Base-by-base conservation (phyloP, 2,329 filamentous ascomycete genomes). In the Claviceps pusilla region DNA sequence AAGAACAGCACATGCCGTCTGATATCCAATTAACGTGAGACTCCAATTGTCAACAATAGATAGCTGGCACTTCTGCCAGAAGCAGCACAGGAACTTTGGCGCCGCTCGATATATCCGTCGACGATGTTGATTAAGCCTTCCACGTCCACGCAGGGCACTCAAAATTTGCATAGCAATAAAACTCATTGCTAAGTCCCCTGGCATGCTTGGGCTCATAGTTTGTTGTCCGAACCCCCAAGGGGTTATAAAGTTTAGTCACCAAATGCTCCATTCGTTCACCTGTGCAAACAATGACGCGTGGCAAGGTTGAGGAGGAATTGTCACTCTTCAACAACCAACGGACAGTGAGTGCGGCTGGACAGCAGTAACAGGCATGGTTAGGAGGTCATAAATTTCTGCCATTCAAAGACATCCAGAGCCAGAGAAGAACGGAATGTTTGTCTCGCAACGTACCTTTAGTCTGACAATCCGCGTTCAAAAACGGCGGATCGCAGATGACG, bases 141-240 rank as follows among this genome's bases (percentile, higher is more conserved):
- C 55, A 56, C 47, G 64, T 68, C 76, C 78, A 80, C 4, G 66
- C 67, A 7, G 69, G 69, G 61, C 82, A 79, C 65, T 87, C 83
- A 63, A 87, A 90, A 63, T 87, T 90, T 29, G 87, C 80, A 63
- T 88, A 91, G 66, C 84, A 89, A 63, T 79, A 77, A 65, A 89
- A 93, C 67, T 89, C 85, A 63, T 93, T 93, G 67, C 84, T 87
- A 56, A 93, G 69, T 0, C 84, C 84, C 57, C 80, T 79, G n/a
- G 78, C 75, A 63, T 91, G 87, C 58, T 75, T 72, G 4, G 83
- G 82, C 61, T 83, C 78, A 64, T 83, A 89, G 0, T 77, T 79
- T 0, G 86, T 90, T 4, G 82, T 82, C 53, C 66, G 71, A 33
- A 85, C 68, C 2, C 82, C 82, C 39, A 81, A 71, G 48, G 79